Conservation (phyloP, 169 alveolate genomes). For the Besnoitia besnoiti region DNA sequence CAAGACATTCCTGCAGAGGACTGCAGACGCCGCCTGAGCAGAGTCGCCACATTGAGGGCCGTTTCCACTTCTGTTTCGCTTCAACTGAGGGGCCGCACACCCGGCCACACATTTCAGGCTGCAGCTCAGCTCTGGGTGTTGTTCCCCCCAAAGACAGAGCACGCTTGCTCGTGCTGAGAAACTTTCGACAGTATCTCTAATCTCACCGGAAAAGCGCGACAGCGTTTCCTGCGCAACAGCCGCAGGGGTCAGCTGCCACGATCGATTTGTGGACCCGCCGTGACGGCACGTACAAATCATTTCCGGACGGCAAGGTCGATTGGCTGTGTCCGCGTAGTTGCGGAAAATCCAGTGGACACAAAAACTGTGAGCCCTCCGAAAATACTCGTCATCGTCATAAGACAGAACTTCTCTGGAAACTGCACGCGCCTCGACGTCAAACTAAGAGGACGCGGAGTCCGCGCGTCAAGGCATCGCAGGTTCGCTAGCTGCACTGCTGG, state of each 20-base stretch:
- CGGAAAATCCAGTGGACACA: too few species aligned
- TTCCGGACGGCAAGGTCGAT: too few species aligned
- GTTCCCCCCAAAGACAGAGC: not conserved
- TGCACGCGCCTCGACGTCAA: too few species aligned
- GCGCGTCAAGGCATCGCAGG: not conserved
- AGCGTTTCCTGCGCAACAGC: not conserved
- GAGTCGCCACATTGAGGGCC: not conserved
- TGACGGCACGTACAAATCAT: too few species aligned
- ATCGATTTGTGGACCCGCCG: too few species aligned
- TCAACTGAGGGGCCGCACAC: conserved; percentile 7
- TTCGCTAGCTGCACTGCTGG: conserved; percentile 9
- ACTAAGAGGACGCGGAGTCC: too few species aligned
- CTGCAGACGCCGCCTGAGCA: not conserved
- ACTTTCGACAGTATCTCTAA: not conserved
- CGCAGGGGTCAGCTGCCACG: too few species aligned
- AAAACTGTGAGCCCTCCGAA: too few species aligned
- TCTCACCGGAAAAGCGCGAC: not conserved
- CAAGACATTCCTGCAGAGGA: not conserved
- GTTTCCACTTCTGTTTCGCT: not conserved
- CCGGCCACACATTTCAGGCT: conserved; percentile 8
- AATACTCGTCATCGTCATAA: too few species aligned
- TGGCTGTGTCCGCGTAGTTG: too few species aligned
- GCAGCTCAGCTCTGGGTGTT: not conserved
- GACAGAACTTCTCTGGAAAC: too few species aligned
- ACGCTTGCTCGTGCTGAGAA: not conserved